These are phyloP conservation scores for Amanita exitialis DNA, from an alignment of 768 basidiomycete species.

Conservation along the genomic window DNA sequence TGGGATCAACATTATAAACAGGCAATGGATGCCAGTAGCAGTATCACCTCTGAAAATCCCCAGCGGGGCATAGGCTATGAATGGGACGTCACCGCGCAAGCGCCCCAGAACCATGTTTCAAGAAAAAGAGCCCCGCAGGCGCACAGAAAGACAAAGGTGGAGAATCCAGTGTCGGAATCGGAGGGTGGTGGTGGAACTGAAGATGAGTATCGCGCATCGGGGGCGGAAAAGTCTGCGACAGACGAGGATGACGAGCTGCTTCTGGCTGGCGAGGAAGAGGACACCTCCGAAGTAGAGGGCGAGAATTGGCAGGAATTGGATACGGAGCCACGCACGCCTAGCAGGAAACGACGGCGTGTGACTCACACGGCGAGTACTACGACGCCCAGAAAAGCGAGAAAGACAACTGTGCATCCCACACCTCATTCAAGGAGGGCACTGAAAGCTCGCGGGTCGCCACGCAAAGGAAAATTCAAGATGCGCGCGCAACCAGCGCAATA, in stretches of 20 bases:
- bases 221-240: constrained; percentile 11
- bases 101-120: not conserved
- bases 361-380: constrained; percentile 13
- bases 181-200: constrained; percentile 13
- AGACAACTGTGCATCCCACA: constrained; percentile 49
- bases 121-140: constrained; percentile 7
- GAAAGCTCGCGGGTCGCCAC: constrained; percentile 9
- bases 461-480: constrained; percentile 21
- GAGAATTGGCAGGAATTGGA: constrained; percentile 10
- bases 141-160: constrained; percentile 9
- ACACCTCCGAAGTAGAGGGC: constrained; percentile 20
- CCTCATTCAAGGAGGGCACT: constrained; percentile 22
- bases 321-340: constrained; percentile 36
- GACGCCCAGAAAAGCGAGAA: constrained; percentile 20
- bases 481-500: constrained; percentile 17
- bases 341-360: constrained; percentile 31
- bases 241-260: constrained; percentile 15
- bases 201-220: constrained; percentile 16
- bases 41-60: constrained; percentile 15
- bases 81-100: constrained; percentile 34
- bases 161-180: constrained; percentile 17
- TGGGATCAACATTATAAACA: constrained; percentile 41
- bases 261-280: constrained; percentile 10
- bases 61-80: constrained; percentile 28
- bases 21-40: constrained; percentile 26